Conservation (phyloP, 1,139 yeast species). For the Geotrichum carabidarum region DNA sequence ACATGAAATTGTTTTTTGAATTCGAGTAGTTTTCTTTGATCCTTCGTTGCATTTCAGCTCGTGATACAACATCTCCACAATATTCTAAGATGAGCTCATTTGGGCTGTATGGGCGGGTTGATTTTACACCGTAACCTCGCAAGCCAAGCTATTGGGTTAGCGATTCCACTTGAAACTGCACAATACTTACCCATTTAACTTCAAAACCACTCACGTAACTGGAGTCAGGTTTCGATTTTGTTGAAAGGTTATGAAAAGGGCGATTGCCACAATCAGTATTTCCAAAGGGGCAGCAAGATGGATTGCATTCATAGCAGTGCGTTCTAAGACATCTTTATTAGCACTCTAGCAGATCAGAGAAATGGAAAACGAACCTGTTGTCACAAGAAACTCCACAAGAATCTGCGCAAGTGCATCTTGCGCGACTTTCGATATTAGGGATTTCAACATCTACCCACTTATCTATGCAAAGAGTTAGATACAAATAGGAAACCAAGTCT, state of each 20-base stretch:
- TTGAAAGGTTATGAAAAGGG: conserved; percentile 29
- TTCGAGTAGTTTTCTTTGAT: conserved; percentile 28
- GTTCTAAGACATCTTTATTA: conserved; percentile 18
- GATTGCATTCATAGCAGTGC: conserved; percentile 37
- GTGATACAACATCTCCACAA: conserved; percentile 41
- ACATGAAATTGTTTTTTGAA: conserved; percentile 33
- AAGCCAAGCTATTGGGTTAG: conserved; percentile 25
- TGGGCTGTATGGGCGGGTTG: conserved; percentile 35
- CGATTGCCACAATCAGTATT: conserved; percentile 39
- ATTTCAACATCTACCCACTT: conserved; percentile 27
- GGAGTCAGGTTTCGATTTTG: conserved; percentile 22
- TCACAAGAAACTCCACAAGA: conserved; percentile 37
- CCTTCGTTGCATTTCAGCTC: conserved; percentile 33
- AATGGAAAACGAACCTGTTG: conserved; percentile 28
- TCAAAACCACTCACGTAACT: conserved; percentile 35
- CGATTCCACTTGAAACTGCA: neutral
- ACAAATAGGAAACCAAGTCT: too few relatives aligned
- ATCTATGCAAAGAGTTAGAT: conserved; percentile 16
- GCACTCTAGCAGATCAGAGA: neutral
- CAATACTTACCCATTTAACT: conserved; percentile 26
- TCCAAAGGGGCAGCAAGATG: conserved; percentile 35
- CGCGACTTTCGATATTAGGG: conserved; percentile 22
- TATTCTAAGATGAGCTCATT: conserved; percentile 41
- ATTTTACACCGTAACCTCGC: conserved; percentile 39
- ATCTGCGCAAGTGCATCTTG: conserved; percentile 32